These are phyloP conservation scores for Ophiostoma montium DNA, from an alignment of 2,329 filamentous ascomycete species.

Conservation along the genomic window DNA sequence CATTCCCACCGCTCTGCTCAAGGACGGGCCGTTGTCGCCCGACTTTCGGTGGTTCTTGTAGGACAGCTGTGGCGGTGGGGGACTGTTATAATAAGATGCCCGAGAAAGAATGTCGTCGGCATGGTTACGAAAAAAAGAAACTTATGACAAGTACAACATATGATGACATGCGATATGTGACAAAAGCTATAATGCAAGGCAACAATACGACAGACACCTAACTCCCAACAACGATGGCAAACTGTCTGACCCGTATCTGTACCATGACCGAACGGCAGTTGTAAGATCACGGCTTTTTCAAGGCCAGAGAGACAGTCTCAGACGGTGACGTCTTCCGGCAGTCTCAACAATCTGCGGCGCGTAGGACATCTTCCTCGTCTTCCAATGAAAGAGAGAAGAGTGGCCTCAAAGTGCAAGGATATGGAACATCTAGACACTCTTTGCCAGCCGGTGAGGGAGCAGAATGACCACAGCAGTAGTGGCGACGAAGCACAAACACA, in stretches of 20 bases:
- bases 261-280: constrained; percentile 32
- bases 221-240: too few species aligned
- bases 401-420: neutral
- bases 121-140: too few species aligned
- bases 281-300: constrained; percentile 47
- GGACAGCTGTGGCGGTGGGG: neutral
- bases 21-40: constrained; percentile 36
- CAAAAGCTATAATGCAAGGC: too few species aligned
- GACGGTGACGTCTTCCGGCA: neutral
- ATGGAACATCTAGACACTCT: neutral
- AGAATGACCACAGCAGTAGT: neutral
- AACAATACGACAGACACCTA: neutral
- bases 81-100: neutral
- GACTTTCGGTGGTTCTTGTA: constrained; percentile 42
- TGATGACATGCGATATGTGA: too few species aligned
- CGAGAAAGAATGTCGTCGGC: neutral
- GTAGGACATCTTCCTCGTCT: neutral
- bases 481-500: neutral
- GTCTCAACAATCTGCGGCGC: neutral
- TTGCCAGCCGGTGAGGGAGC: neutral
- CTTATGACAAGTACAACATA: too few species aligned
- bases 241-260: constrained; percentile 52
- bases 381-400: neutral
- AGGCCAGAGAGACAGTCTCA: constrained; percentile 26
- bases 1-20: constrained; percentile 40